A percentile compares a stretch with the other conserved stretches of the same genome.
phyloP scores from a whole-genome alignment of 2,329 filamentous ascomycete species.

The Raffaelea deltoideospora region DNA sequence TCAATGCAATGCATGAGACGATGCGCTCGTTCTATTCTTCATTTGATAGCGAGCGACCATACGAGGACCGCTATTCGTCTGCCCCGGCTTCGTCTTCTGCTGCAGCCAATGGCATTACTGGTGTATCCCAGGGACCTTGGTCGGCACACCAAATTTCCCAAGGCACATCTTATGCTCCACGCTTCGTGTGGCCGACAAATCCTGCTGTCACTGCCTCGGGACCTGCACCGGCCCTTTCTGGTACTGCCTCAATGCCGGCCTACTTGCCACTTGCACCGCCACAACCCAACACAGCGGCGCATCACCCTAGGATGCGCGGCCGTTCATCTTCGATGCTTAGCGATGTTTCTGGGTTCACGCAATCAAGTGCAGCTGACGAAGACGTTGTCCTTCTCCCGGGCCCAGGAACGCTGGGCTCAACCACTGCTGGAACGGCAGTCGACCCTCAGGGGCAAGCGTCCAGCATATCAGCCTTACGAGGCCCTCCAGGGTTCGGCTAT shows the following conservation, averaged over 20 bases:
- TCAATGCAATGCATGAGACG: constrained; percentile 18
- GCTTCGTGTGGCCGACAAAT: constrained; percentile 1
- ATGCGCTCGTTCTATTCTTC: constrained; percentile 26
- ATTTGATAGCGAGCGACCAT: constrained; percentile 23
- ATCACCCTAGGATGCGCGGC: constrained; percentile 27
- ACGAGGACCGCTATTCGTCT: constrained; percentile 17
- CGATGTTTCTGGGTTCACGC: constrained; percentile 51
- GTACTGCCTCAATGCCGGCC: constrained; percentile 10
- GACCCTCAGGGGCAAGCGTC: background rate
- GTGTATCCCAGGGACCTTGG: constrained; percentile 1
- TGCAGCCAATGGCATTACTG: background rate
- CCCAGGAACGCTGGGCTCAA: constrained; percentile 8
- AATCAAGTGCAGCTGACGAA: constrained; percentile 40
- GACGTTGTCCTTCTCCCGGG: constrained; percentile 14
- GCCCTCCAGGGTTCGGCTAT: constrained; percentile 10
- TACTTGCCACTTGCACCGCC: constrained; percentile 14
- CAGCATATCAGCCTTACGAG: no score
- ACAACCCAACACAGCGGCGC: background rate
- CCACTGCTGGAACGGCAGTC: background rate
- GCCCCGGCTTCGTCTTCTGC: background rate
- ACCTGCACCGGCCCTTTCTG: constrained; percentile 4
- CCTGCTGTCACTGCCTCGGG: background rate
- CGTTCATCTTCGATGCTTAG: constrained; percentile 54
- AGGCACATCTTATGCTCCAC: background rate
- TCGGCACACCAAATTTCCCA: constrained; percentile 5